These are phyloP conservation scores for Picea mariana DNA, from an alignment of 83 land plant species.

Conservation along the genomic window DNA sequence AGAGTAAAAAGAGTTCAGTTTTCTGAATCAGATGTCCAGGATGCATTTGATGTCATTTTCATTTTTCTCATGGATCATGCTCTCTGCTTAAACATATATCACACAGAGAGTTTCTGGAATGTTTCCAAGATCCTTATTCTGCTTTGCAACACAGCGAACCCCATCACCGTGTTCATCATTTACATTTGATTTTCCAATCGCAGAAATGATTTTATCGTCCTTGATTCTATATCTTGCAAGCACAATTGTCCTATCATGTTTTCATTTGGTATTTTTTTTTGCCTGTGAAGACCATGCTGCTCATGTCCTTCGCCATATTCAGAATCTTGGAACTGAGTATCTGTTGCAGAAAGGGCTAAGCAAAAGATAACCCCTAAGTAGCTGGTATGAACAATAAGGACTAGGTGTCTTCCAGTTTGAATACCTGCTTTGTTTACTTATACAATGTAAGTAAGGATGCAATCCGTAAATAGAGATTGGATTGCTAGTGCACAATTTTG, in stretches of 20 bases:
- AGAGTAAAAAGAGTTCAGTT: neutral
- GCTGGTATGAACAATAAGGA: neutral
- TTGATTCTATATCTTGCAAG: neutral
- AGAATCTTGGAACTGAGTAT: neutral
- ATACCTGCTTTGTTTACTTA: neutral
- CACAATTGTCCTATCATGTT: neutral
- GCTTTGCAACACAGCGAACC: neutral
- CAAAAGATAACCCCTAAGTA: too few relatives aligned
- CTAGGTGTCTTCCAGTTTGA: neutral
- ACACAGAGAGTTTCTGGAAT: neutral
- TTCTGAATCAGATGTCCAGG: constrained; percentile 1
- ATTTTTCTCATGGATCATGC: neutral
- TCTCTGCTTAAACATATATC: neutral
- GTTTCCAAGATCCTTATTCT: neutral
- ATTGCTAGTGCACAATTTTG: neutral
- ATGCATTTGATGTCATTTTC: neutral
- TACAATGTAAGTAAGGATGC: neutral
- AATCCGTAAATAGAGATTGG: neutral
- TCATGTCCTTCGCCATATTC: neutral
- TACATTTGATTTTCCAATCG: neutral
- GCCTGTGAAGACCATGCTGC: neutral
- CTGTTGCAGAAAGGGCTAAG: neutral
- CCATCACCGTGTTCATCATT: neutral
- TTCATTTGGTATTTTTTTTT: neutral
- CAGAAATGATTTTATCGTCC: neutral